These are phyloP conservation scores for Arthroderma sp. DNA, from an alignment of 2,329 filamentous ascomycete species.

Conservation along the genomic window DNA sequence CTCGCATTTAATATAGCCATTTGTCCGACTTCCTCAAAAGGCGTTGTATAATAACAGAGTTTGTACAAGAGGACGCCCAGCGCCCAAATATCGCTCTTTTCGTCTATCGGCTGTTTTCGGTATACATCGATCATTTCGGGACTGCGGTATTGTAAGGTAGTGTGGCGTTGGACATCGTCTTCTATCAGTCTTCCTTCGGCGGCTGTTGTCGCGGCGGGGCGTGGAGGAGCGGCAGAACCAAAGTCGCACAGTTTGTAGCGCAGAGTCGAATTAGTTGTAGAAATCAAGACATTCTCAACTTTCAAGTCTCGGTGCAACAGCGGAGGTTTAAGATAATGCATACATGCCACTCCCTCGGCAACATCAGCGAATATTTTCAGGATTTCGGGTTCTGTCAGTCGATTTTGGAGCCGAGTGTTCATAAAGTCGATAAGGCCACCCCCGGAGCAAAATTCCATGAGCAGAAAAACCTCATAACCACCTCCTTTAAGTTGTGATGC, in stretches of 20 bases:
- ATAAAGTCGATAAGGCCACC: slow-evolving; percentile 98
- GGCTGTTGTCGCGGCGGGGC: slow-evolving; percentile 71
- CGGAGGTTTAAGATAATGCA: slow-evolving; percentile 96
- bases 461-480: slow-evolving; percentile 92
- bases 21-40: slow-evolving; percentile 94
- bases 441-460: slow-evolving; percentile 96
- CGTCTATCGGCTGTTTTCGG: slow-evolving; percentile 87
- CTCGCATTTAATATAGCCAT: slow-evolving; percentile 93
- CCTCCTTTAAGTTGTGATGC: slow-evolving; percentile 85
- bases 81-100: slow-evolving; percentile 98
- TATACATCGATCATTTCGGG: slow-evolving; percentile 99
- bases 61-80: slow-evolving; percentile 92
- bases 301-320: slow-evolving; percentile 90
- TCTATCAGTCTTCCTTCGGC: slow-evolving; percentile 85
- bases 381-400: slow-evolving; percentile 93
- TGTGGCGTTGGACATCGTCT: slow-evolving; percentile 93
- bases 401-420: slow-evolving; percentile 94
- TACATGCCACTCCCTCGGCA: slow-evolving; percentile 89
- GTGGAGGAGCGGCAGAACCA: slow-evolving; percentile 74
- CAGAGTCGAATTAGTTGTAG: slow-evolving; percentile 48
- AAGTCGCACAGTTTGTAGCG: slow-evolving; percentile 98
- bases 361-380: slow-evolving; percentile 94
- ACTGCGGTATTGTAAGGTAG: slow-evolving; percentile 91
- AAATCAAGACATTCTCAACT: slow-evolving; percentile 94
- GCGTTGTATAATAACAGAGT: slow-evolving; percentile 97